Base-by-base conservation (phyloP, 768 basidiomycete genomes). In the Trametes maxima region DNA sequence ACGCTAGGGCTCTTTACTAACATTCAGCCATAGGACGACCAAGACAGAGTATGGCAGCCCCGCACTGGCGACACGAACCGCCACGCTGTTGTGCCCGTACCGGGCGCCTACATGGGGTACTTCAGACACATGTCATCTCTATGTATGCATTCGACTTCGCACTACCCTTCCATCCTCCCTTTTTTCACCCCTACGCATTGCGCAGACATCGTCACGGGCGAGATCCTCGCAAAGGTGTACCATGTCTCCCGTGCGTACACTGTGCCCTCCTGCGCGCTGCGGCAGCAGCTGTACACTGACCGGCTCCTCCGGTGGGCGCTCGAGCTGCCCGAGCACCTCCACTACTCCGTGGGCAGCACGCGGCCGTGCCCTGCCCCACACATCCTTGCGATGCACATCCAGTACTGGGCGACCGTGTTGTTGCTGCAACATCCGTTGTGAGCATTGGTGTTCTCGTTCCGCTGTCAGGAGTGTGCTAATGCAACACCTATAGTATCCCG, bases 341-440 rank as follows among this genome's bases (percentile, higher is more conserved):
- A 79, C 48, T 78, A 21, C 67, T 85, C 88, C 59, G 73, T 80
- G 28, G 72, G 80, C 14, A 84, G 78, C 67, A 81, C 82, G 65
- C 79, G 82, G 49, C 74, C 72, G 17, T 72, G 77, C 16, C 88
- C 88, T 11, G 82, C 87, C 3, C 87, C 90, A 1, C 84, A 86
- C 56, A 79, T 92, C 21, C 72, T 92, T 17, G 80, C 83, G 44
- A 75, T 92, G 50, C 88, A 92, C 66, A 78, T 90, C 50, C 80
- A 89, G 60, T 92, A 93, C 70, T 91, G 89, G 88, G 84, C 83
- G 17, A 79, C 87, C 17, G 86, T 92, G 11, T 75, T 93, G 14
- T 76, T 93, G 40, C 77, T 92, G 44, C 83, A 92, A 71, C 80
- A 90, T 54, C 89, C 88, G 16, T 93, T 91, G 90, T 92, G 73